Percentiles rank a stretch among this genome's conserved stretches.
Conservation (phyloP, 179 eudicot genomes). For the Corrigiola litoralis region DNA sequence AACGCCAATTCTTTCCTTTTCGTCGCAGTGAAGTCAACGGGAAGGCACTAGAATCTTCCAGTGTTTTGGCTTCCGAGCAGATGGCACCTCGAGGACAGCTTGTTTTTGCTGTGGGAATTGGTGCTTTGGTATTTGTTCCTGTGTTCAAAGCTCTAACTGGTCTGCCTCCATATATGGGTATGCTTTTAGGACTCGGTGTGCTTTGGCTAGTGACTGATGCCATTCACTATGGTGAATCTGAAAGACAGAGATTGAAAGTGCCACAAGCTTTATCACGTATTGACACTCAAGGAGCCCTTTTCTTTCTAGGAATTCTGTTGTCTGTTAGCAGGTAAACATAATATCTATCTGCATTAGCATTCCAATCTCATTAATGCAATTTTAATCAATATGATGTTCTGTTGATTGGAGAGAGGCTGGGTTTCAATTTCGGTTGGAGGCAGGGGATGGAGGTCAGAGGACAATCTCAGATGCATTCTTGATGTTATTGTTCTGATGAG, state of each 20-base stretch:
- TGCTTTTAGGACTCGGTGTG: constrained; percentile 91
- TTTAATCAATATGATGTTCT: too few species aligned
- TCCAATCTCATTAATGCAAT: background rate
- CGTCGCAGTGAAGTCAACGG: constrained; percentile 74
- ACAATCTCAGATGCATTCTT: background rate
- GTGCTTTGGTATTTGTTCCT: constrained; percentile 84
- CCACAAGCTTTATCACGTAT: constrained; percentile 95
- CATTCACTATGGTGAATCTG: constrained; percentile 87
- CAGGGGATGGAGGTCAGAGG: too few species aligned
- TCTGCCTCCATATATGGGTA: constrained; percentile 92
- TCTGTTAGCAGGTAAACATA: constrained; percentile 82
- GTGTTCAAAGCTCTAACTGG: constrained; percentile 85
- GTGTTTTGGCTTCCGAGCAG: constrained; percentile 78
- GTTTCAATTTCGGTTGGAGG: background rate
- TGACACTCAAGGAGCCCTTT: constrained; percentile 94
- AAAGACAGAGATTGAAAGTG: constrained; percentile 76
- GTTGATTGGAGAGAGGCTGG: background rate
- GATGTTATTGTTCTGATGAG: background rate
- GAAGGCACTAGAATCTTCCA: constrained; percentile 46
- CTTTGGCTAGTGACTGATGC: constrained; percentile 96
- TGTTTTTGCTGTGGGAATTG: constrained; percentile 76
- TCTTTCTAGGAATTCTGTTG: constrained; percentile 92
- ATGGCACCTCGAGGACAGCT: constrained; percentile 97
- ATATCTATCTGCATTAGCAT: background rate
- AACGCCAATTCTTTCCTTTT: constrained; percentile 10